Base-by-base conservation (phyloP, 2,329 filamentous ascomycete genomes). In the Alternaria postmessia region DNA sequence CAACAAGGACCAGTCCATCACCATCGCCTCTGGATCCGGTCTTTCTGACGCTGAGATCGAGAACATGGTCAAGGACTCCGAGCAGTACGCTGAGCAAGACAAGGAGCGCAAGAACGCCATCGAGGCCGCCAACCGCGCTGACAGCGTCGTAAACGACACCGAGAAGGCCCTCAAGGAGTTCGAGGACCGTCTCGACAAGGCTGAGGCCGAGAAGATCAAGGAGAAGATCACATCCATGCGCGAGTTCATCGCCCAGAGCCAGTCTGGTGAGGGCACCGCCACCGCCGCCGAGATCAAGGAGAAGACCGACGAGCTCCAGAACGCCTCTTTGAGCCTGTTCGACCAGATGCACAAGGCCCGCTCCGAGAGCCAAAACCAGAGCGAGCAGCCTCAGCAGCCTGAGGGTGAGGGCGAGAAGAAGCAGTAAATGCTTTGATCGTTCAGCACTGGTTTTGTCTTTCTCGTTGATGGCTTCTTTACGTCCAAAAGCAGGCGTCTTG, bases 271-370 rank as follows among this genome's bases (percentile, higher is more conserved):
- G 86, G 89, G 90, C 76, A 88, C 85, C 65, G 88, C 91, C 75
- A 96, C 93, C 63, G 91, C 94, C 52, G 91, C 92, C 68, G 92
- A 98, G 83, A 90, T 99, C 82, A 98, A 98, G 91, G 89, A 92
- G 85, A 97, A 97, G 92, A 96, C 92, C 75, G 95, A 98, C 71
- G 94, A 97, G 83, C 91, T 99, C 78, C 95, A 98, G 86, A 92
- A 91, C 80, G 92, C 94, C 71, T 94, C 91, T 82, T 86, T 99
- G 83, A 96, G 92, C 84, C 89, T 98, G 77, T 98, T 99, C 82
- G 95, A 98, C 86, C 97, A 98, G 91, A 97, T 99, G 92, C 94
- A 99, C 91, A 96, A 96, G 87, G 93, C 94, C 71, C 90, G 92
- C 74, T 81, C 83, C 71, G 91, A 94, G 84, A 74, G 85, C 72